These are phyloP conservation scores for Nigrograna mackinnonii DNA, from an alignment of 2,329 filamentous ascomycete genomes.

Conservation along the genomic window DNA sequence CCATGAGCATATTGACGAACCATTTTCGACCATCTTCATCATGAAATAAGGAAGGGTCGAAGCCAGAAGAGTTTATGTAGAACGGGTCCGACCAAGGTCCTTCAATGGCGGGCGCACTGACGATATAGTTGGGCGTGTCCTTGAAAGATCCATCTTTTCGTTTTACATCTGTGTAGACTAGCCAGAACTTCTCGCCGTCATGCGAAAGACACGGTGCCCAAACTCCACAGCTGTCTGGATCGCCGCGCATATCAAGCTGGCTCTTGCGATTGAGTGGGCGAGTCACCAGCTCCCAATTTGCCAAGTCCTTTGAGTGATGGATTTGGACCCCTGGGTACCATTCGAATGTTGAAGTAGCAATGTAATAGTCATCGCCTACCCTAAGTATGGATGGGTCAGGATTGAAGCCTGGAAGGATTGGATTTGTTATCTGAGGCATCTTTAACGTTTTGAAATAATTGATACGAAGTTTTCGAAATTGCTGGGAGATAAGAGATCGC, in stretches of 20 bases:
- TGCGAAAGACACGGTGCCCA: constrained; percentile 68
- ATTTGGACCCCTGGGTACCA: constrained; percentile 65
- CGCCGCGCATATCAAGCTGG: constrained; percentile 57
- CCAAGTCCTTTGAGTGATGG: constrained; percentile 59
- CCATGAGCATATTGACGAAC: constrained; percentile 42
- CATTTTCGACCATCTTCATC: constrained; percentile 41
- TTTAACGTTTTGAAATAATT: constrained; percentile 9
- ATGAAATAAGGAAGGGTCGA: constrained; percentile 56
- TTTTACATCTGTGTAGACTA: constrained; percentile 69
- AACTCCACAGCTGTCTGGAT: constrained; percentile 58
- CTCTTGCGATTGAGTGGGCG: constrained; percentile 55
- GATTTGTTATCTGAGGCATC: constrained; percentile 49
- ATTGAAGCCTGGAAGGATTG: constrained; percentile 63
- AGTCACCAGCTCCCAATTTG: constrained; percentile 58
- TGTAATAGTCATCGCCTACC: constrained; percentile 57
- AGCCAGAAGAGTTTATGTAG: constrained; percentile 64
- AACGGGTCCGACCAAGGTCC: constrained; percentile 66
- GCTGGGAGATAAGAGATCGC: too few relatives aligned
- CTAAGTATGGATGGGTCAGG: constrained; percentile 63
- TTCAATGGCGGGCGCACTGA: constrained; percentile 53
- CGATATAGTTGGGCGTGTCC: constrained; percentile 67
- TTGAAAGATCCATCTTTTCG: constrained; percentile 69
- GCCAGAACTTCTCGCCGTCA: constrained; percentile 63
- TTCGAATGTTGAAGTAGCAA: constrained; percentile 66
- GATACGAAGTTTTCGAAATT: background rate